Conservation (phyloP, 768 basidiomycete genomes). For the Leccinum variicolor region DNA sequence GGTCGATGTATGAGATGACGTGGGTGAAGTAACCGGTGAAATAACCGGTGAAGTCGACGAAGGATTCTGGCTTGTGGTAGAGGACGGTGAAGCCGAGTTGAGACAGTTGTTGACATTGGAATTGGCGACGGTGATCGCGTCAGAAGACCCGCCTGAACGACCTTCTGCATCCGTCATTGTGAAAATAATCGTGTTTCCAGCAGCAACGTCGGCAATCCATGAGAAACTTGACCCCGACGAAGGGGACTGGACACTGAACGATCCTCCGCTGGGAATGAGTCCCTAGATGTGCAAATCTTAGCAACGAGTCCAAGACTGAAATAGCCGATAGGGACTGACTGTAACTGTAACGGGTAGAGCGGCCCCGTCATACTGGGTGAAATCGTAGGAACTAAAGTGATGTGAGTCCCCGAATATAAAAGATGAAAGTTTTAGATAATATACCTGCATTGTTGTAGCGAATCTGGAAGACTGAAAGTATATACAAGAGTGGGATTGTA, state of each 20-base stretch:
- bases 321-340: slow-evolving; percentile 32
- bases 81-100: slow-evolving; percentile 48
- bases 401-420: slow-evolving; percentile 2
- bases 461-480: slow-evolving; percentile 45
- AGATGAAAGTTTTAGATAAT: slow-evolving; percentile 7
- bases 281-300: slow-evolving; percentile 36
- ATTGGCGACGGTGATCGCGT: slow-evolving; percentile 43
- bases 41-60: slow-evolving; percentile 20
- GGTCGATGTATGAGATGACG: slow-evolving; percentile 20
- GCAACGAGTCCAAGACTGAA: neutral
- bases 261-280: slow-evolving; percentile 59
- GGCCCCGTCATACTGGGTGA: slow-evolving; percentile 45
- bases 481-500: slow-evolving; percentile 43
- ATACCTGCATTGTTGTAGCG: slow-evolving; percentile 63
- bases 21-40: slow-evolving; percentile 11
- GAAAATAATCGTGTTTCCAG: slow-evolving; percentile 58
- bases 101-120: slow-evolving; percentile 53
- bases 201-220: slow-evolving; percentile 58
- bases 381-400: slow-evolving; percentile 40
- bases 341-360: slow-evolving; percentile 52
- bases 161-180: slow-evolving; percentile 50
- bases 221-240: slow-evolving; percentile 33
- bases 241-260: slow-evolving; percentile 44
- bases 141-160: slow-evolving; percentile 58
- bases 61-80: slow-evolving; percentile 34